A percentile compares a stretch with the other conserved stretches of the same genome.
These are phyloP conservation scores for Geopyxis carbonaria DNA, from an alignment of 495 filamentous ascomycete genomes.

Conservation along the genomic window DNA sequence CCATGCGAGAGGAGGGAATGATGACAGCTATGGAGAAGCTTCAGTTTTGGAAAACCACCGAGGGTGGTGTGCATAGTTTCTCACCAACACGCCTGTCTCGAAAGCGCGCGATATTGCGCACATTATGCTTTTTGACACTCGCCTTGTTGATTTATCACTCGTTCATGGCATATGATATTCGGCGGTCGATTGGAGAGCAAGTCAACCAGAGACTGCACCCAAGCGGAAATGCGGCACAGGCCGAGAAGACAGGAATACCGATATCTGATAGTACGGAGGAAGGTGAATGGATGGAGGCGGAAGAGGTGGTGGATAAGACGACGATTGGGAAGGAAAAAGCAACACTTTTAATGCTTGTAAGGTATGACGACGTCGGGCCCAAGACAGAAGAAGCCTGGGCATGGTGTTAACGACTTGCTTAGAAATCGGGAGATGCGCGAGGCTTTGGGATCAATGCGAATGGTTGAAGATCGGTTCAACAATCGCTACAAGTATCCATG, in stretches of 20 bases:
- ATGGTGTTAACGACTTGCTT: slow-evolving; percentile 3
- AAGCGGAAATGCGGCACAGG: not conserved
- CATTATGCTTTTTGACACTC: not conserved
- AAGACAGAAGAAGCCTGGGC: slow-evolving; percentile 5
- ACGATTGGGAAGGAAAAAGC: slow-evolving; percentile 22
- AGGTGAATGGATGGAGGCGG: too few relatives aligned
- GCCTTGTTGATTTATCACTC: slow-evolving; percentile 2
- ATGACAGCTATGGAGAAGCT: slow-evolving; percentile 1
- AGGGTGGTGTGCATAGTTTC: too few relatives aligned
- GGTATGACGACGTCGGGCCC: slow-evolving; percentile 10
- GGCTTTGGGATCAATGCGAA: slow-evolving; percentile 23
- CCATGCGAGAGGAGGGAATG: too few relatives aligned
- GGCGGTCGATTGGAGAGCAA: not conserved
- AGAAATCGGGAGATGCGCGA: slow-evolving; percentile 23
- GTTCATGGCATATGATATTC: not conserved
- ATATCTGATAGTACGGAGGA: not conserved
- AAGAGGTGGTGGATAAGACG: too few relatives aligned
- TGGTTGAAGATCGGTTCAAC: slow-evolving; percentile 36
- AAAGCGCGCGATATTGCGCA: not conserved
- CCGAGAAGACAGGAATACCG: not conserved
- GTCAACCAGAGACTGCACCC: not conserved
- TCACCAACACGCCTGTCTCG: not conserved
- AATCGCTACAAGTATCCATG: slow-evolving; percentile 98
- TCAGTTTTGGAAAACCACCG: slow-evolving; percentile 2
- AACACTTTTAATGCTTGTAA: slow-evolving; percentile 23